These are phyloP conservation scores for Leucocoprinus leucothites DNA, from an alignment of 768 basidiomycete species.

Conservation along the genomic window DNA sequence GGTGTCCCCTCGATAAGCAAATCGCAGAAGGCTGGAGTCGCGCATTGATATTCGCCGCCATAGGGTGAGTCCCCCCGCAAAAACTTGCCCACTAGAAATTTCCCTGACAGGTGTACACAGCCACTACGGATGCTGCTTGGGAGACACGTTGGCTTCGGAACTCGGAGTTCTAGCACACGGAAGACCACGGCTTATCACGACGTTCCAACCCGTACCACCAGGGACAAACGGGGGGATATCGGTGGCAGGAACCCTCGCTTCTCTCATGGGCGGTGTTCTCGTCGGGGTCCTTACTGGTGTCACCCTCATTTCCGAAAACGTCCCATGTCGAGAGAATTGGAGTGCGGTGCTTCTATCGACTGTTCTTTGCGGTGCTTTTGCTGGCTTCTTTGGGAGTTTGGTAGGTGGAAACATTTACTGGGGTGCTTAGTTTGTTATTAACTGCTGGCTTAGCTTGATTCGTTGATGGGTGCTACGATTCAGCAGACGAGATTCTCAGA, in stretches of 20 bases:
- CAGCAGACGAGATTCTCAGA: constrained; percentile 76
- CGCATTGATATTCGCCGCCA: constrained; percentile 53
- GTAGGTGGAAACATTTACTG: constrained; percentile 37
- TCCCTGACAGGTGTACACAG: too few relatives aligned
- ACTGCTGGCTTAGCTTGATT: constrained; percentile 61
- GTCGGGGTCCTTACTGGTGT: constrained; percentile 64
- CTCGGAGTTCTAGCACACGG: constrained; percentile 79
- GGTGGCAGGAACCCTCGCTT: constrained; percentile 68
- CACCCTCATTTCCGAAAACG: constrained; percentile 61
- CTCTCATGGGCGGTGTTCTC: constrained; percentile 65
- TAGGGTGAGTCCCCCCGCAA: constrained; percentile 54
- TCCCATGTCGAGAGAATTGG: constrained; percentile 43
- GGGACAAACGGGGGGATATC: constrained; percentile 93
- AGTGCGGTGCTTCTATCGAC: constrained; percentile 36
- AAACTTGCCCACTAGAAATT: too few relatives aligned
- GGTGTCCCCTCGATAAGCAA: constrained; percentile 59
- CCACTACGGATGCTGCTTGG: constrained; percentile 86
- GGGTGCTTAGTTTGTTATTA: background rate
- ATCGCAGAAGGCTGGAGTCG: constrained; percentile 55
- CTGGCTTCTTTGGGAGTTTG: constrained; percentile 78
- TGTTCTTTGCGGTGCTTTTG: constrained; percentile 56
- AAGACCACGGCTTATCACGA: constrained; percentile 77
- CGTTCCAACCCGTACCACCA: constrained; percentile 67
- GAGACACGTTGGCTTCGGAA: constrained; percentile 92
- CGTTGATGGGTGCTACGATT: constrained; percentile 81